A percentile compares a stretch with the other conserved stretches of the same genome.
These are phyloP conservation scores for Metrosideros polymorpha DNA, from an alignment of 441 rosid genomes.

Conservation along the genomic window DNA sequence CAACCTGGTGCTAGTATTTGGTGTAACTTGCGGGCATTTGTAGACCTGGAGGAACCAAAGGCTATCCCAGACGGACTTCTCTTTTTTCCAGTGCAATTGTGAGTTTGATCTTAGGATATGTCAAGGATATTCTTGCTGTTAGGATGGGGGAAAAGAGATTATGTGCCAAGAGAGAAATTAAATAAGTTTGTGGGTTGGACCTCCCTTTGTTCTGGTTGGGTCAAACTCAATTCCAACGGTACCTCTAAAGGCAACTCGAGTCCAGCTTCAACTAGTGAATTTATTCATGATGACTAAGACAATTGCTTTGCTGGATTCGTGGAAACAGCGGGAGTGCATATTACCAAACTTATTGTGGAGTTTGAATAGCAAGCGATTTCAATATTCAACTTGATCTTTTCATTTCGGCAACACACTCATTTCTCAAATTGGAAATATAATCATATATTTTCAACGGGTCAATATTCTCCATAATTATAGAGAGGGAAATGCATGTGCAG, in stretches of 20 bases:
- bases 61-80: not conserved
- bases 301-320: not conserved
- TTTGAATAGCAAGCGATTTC: not conserved
- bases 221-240: not conserved
- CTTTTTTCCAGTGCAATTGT: fast-evolving
- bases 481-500: too few relatives aligned
- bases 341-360: not conserved
- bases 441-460: fast-evolving
- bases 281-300: not conserved
- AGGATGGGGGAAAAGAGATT: not conserved
- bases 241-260: not conserved
- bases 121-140: not conserved
- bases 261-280: not conserved
- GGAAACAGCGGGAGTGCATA: not conserved
- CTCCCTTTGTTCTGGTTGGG: fast-evolving
- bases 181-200: not conserved
- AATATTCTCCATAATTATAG: not conserved
- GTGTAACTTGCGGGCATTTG: not conserved
- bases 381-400: not conserved
- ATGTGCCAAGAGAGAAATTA: not conserved
- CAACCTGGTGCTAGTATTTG: not conserved
- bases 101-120: not conserved
- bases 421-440: not conserved
- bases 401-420: not conserved
- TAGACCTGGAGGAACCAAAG: not conserved